These are phyloP conservation scores for Clarireedia hainanense DNA, from an alignment of 2,329 filamentous ascomycete genomes.

Conservation along the genomic window DNA sequence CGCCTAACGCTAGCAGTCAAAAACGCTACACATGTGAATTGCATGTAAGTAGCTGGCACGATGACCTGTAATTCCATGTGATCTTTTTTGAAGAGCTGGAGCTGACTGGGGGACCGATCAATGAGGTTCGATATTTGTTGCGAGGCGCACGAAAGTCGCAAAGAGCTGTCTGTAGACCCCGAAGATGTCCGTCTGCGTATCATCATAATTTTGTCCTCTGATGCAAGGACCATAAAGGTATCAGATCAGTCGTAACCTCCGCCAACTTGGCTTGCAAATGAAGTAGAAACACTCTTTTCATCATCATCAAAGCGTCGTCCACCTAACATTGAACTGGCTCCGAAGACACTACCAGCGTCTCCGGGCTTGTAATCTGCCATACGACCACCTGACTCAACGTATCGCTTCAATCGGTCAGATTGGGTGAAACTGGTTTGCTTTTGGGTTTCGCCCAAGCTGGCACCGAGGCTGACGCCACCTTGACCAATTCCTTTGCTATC, in stretches of 20 bases:
- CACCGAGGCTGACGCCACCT: conserved; percentile 78
- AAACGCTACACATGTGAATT: not conserved
- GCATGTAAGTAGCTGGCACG: no score
- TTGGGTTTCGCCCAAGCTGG: conserved; percentile 68
- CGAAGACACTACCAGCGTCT: conserved; percentile 59
- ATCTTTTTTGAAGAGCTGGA: no score
- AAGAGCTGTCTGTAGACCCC: conserved; percentile 9
- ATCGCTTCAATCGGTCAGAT: conserved; percentile 87
- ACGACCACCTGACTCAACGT: conserved; percentile 78
- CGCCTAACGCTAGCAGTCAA: not conserved
- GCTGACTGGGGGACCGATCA: conserved; percentile 1
- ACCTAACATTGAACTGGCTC: conserved; percentile 43
- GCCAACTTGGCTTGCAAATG: conserved; percentile 91
- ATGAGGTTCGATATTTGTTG: conserved; percentile 10
- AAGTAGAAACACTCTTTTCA: conserved; percentile 90
- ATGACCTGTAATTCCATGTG: no score
- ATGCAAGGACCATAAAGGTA: conserved; percentile 1
- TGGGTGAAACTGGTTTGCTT: conserved; percentile 70
- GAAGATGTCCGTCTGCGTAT: conserved; percentile 3
- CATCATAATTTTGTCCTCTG: conserved; percentile 2
- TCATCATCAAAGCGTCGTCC: conserved; percentile 67
- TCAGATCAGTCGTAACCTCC: conserved; percentile 31
- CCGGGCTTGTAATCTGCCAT: conserved; percentile 45
- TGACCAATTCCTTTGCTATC: conserved; percentile 69
- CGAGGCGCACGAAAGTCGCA: conserved; percentile 5